phyloP scores from a whole-genome alignment of 2,329 filamentous ascomycete species.

The Huntiella omanensis region DNA sequence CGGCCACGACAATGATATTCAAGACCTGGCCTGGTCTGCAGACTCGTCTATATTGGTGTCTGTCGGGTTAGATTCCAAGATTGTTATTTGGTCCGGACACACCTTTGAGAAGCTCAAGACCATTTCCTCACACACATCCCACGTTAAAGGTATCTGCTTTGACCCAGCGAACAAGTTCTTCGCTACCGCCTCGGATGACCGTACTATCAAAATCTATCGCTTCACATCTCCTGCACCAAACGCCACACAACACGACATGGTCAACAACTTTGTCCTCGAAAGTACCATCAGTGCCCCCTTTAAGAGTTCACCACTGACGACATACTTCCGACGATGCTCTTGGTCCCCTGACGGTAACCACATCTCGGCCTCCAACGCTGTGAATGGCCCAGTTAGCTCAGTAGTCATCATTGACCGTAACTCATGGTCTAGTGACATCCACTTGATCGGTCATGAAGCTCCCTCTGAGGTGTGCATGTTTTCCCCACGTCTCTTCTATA shows the following conservation, averaged over 20 bases:
- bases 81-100: conserved; percentile 94
- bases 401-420: conserved; percentile 89
- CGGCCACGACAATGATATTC: conserved; percentile 95
- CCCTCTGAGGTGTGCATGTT: conserved; percentile 96
- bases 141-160: conserved; percentile 97
- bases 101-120: conserved; percentile 98
- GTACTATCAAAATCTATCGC: conserved; percentile 89
- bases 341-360: conserved; percentile 97
- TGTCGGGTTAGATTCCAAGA: conserved; percentile 90
- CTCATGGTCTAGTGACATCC: conserved; percentile 91
- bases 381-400: conserved; percentile 91
- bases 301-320: conserved; percentile 77
- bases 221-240: conserved; percentile 85
- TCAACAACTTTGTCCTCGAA: conserved; percentile 91
- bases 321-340: conserved; percentile 88
- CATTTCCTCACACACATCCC: conserved; percentile 79
- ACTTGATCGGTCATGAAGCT: conserved; percentile 89
- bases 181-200: conserved; percentile 90
- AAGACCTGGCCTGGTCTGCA: conserved; percentile 91
- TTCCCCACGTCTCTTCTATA: conserved; percentile 74
- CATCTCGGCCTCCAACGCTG: conserved; percentile 89
- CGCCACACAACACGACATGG: conserved; percentile 82
- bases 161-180: conserved; percentile 99
- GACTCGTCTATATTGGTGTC: conserved; percentile 93
- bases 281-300: conserved; percentile 82